These are phyloP conservation scores for Nannochloris sp. DNA, from an alignment of 139 green algal species.

Conservation along the genomic window DNA sequence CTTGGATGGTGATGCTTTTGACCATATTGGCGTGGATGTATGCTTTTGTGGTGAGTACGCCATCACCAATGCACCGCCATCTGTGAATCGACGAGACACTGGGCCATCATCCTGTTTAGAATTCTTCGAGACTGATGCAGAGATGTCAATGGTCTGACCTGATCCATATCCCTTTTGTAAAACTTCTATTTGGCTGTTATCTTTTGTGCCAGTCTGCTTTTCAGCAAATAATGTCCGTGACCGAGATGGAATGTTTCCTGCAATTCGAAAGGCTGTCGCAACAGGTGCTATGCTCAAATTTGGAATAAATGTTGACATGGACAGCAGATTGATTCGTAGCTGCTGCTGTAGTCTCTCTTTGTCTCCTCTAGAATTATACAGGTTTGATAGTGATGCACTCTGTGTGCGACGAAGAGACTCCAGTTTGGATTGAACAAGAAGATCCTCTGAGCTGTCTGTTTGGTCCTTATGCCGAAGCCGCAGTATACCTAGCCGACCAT, in stretches of 20 bases:
- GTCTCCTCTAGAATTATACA: background rate
- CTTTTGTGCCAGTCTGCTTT: too few relatives aligned
- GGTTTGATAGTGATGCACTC: background rate
- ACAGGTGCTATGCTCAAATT: conserved; percentile 14
- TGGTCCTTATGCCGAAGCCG: background rate
- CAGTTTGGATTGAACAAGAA: background rate
- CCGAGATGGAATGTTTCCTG: conserved; percentile 9
- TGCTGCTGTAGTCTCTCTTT: conserved; percentile 2
- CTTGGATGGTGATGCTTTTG: conserved; percentile 3
- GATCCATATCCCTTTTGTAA: background rate
- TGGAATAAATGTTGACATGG: conserved; percentile 10
- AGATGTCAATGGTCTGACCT: background rate
- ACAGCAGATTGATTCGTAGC: conserved; percentile 12
- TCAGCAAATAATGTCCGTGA: background rate
- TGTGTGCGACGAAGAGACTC: background rate
- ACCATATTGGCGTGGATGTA: background rate
- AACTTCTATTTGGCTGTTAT: too few relatives aligned
- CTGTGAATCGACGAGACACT: background rate
- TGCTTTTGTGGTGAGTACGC: background rate
- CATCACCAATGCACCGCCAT: background rate
- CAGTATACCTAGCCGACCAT: background rate
- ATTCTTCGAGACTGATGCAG: background rate
- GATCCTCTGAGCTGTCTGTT: background rate
- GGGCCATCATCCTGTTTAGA: background rate
- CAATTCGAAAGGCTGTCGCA: conserved; percentile 13